A percentile compares a stretch with the other conserved stretches of the same genome.
Evolutionary conservation across 73 alveolate genomes (phyloP).

Genomic region (Paramecium primaurelia): DNA sequence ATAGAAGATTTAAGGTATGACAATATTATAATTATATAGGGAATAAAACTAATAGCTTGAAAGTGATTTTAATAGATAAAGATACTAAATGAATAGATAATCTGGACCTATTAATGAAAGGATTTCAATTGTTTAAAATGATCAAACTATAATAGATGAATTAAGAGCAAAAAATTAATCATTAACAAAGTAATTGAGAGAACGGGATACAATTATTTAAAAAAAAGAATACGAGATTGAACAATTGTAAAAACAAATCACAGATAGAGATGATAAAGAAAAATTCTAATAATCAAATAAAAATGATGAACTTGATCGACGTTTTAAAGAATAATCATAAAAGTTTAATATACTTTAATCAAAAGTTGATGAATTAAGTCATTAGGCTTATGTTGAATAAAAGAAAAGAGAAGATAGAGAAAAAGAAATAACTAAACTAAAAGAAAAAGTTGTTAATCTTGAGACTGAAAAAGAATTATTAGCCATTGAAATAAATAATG

Average conservation of each 20-base stretch:
- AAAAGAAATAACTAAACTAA: not conserved
- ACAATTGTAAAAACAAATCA: not conserved
- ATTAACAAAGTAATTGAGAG: not conserved
- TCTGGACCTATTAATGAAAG: not conserved
- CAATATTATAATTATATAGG: not conserved
- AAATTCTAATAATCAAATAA: not conserved
- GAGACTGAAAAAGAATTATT: not conserved
- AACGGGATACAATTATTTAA: not conserved
- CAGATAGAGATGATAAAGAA: not conserved
- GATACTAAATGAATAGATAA: not conserved
- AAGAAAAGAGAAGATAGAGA: conserved; percentile 16
- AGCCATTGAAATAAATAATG: not conserved
- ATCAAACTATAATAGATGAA: not conserved
- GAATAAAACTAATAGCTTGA: not conserved
- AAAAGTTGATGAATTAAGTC: not conserved
- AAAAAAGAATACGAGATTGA: not conserved
- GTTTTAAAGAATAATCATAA: not conserved
- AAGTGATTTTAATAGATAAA: not conserved
- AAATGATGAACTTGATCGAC: not conserved
- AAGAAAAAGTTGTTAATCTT: not conserved
- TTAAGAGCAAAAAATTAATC: not conserved
- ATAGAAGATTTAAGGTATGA: not conserved
- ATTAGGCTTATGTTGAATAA: not conserved
- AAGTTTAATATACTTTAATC: not conserved
- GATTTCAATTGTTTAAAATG: too few relatives aligned